Conservation (phyloP, 2,329 filamentous ascomycete genomes). For the Fusarium brevicatenulatum region DNA sequence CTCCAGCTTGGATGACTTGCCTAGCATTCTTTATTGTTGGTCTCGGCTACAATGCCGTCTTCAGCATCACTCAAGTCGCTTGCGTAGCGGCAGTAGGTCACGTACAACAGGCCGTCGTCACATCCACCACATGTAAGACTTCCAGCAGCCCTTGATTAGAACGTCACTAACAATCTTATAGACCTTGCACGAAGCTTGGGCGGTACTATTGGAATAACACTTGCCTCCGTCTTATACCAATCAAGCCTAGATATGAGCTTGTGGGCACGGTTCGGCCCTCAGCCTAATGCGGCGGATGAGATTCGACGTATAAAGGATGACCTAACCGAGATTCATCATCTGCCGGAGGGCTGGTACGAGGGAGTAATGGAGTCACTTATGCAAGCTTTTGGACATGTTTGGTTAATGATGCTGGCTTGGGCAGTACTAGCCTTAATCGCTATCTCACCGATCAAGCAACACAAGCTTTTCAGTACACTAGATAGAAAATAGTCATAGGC, state of each 20-base stretch:
- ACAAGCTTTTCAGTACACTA: not conserved
- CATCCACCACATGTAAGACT: not conserved
- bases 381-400: constrained; percentile 14
- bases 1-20: not conserved
- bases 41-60: constrained; percentile 75
- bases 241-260: not conserved
- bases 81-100: constrained; percentile 5
- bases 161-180: not conserved
- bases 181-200: constrained; percentile 5
- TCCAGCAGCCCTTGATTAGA: not conserved
- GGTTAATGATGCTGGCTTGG: not conserved
- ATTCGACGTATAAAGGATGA: constrained; percentile 2
- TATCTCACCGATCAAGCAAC: constrained; percentile 7
- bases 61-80: constrained; percentile 48
- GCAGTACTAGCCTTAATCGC: constrained; percentile 3
- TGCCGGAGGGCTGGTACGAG: not conserved
- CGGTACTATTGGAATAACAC: constrained; percentile 7
- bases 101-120: constrained; percentile 8
- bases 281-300: not conserved
- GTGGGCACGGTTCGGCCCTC: not conserved
- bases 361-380: constrained; percentile 8
- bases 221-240: constrained; percentile 15
- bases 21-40: constrained; percentile 63
- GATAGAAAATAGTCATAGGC: not conserved
- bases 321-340: not conserved